Percentiles rank a stretch among this genome's conserved stretches.
Evolutionary conservation across 2,329 filamentous ascomycete genomes (phyloP).

Genomic region (Alternaria arbusti): DNA sequence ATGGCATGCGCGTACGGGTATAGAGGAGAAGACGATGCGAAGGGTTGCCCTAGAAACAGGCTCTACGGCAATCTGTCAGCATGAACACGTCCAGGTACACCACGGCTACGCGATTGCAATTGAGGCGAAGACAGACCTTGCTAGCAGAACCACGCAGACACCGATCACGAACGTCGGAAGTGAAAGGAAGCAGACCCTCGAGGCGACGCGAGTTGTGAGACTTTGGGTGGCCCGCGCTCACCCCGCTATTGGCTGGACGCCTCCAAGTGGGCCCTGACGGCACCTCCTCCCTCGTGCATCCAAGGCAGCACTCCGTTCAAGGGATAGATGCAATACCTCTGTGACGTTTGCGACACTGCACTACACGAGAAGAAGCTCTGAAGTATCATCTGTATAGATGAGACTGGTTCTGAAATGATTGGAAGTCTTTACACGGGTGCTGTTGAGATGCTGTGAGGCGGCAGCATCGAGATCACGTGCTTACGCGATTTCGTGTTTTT

Average conservation of each 20-base stretch:
- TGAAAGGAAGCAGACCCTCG: constrained; percentile 20
- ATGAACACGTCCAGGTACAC: constrained; percentile 4
- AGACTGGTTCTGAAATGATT: background rate
- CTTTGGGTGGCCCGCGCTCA: constrained; percentile 19
- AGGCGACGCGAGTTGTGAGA: constrained; percentile 27
- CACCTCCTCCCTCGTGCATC: background rate
- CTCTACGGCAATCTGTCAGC: constrained; percentile 24
- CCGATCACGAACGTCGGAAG: constrained; percentile 17
- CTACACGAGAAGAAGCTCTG: background rate
- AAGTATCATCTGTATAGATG: background rate
- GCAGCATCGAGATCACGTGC: background rate
- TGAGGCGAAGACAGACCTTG: constrained; percentile 14
- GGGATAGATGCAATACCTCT: background rate
- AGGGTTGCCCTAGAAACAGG: constrained; percentile 34
- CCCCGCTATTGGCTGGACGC: constrained; percentile 11
- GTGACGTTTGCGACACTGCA: background rate
- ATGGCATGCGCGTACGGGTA: constrained; percentile 5
- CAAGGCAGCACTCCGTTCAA: background rate
- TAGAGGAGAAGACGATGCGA: constrained; percentile 15
- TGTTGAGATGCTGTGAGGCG: background rate
- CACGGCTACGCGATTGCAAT: constrained; percentile 11
- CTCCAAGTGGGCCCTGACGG: background rate
- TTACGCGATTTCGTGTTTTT: background rate
- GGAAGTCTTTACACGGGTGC: background rate
- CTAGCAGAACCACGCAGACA: constrained; percentile 13